A percentile compares a stretch with the other conserved stretches of the same genome.
Conservation (phyloP, 495 filamentous ascomycete genomes). For the Hypoxylon fuscum region DNA sequence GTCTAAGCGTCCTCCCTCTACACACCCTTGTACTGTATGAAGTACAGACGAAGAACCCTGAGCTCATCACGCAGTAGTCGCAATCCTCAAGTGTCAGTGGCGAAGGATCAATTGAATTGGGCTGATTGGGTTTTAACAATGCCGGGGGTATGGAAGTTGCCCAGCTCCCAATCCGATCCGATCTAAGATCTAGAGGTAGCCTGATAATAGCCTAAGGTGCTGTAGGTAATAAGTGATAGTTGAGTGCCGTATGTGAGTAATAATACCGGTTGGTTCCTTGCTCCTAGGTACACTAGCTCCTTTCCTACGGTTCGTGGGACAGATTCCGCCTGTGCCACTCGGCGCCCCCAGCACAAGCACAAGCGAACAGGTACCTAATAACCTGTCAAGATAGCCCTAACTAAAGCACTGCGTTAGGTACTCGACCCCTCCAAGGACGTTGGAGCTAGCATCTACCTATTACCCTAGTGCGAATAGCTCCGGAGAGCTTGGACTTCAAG, state of each 20-base stretch:
- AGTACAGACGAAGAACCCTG: not conserved
- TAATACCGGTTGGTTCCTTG: slow-evolving; percentile 3
- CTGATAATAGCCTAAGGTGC: slow-evolving; percentile 18
- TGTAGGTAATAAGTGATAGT: slow-evolving; percentile 31
- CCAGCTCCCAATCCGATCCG: slow-evolving; percentile 31
- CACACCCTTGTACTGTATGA: not conserved
- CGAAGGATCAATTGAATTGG: slow-evolving; percentile 30
- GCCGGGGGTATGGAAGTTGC: slow-evolving; percentile 16
- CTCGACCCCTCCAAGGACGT: not conserved
- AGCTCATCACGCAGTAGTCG: slow-evolving; percentile 19
- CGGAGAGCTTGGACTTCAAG: slow-evolving; percentile 1
- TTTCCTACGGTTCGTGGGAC: not conserved
- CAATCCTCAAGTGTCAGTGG: slow-evolving; percentile 15
- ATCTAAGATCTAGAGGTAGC: slow-evolving; percentile 34
- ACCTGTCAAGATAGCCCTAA: no score
- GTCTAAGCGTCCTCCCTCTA: not conserved
- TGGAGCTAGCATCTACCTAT: not conserved
- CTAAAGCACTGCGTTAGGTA: no score
- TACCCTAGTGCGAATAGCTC: slow-evolving; percentile 3
- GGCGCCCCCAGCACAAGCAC: slow-evolving; percentile 6
- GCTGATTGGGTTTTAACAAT: slow-evolving; percentile 1
- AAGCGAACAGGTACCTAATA: not conserved
- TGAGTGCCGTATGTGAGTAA: slow-evolving; percentile 22
- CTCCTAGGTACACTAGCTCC: not conserved
- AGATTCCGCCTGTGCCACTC: slow-evolving; percentile 12